A percentile compares a stretch with the other conserved stretches of the same genome.
Evolutionary conservation across 306 rosid genomes (phyloP).

Genomic region (Vigna trinervia): DNA sequence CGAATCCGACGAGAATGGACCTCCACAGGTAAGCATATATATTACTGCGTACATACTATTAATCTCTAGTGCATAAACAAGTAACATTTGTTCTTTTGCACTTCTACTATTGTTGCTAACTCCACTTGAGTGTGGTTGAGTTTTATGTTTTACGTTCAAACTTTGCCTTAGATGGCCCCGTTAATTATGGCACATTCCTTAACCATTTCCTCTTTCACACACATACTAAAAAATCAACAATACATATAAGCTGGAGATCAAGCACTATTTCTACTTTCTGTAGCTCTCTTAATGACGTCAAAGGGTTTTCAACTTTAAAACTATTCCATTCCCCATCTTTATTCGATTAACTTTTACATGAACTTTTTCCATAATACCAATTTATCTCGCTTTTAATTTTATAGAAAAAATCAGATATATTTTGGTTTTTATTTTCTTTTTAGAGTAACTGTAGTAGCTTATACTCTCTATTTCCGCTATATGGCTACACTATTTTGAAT

Average conservation of each 20-base stretch:
- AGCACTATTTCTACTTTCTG: not conserved
- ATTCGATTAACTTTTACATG: not conserved
- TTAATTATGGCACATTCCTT: slow-evolving; percentile 17
- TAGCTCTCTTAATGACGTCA: slow-evolving; percentile 25
- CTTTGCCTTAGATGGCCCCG: slow-evolving; percentile 29
- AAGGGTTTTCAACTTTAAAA: slow-evolving; percentile 21
- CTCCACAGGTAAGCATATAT: slow-evolving; percentile 76
- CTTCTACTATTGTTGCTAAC: slow-evolving; percentile 14
- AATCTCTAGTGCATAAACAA: not conserved
- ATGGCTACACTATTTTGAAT: slow-evolving; percentile 14
- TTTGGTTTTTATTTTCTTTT: not conserved
- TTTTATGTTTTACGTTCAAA: slow-evolving; percentile 31
- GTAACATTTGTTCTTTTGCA: not conserved
- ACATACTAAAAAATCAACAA: slow-evolving; percentile 12
- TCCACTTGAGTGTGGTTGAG: slow-evolving; percentile 14
- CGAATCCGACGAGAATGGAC: slow-evolving; percentile 77
- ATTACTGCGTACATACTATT: not conserved
- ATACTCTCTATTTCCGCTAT: not conserved
- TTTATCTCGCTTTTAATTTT: no score
- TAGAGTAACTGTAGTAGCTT: not conserved
- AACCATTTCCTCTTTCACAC: slow-evolving; percentile 34
- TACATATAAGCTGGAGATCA: slow-evolving; percentile 16
- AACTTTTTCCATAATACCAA: not conserved
- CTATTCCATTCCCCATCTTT: not conserved
- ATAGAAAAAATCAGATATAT: no score